These are phyloP conservation scores for Penicillium sp. DNA, from an alignment of 2,329 filamentous ascomycete species.

Conservation along the genomic window DNA sequence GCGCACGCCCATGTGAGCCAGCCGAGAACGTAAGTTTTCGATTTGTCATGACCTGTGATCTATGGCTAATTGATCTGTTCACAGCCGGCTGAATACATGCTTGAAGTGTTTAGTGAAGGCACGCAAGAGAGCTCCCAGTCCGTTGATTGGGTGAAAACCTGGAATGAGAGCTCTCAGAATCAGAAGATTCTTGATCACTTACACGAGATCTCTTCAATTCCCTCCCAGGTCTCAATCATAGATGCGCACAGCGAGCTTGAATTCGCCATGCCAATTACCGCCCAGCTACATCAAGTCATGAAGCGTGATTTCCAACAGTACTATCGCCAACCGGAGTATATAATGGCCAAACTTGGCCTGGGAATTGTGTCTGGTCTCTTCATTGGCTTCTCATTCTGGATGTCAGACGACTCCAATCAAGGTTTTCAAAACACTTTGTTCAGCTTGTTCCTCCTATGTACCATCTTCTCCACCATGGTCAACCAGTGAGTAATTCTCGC, in stretches of 20 bases:
- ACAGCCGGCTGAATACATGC: constrained; percentile 70
- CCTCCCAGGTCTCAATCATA: too few species aligned
- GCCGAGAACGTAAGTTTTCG: constrained; percentile 59
- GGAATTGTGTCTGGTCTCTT: constrained; percentile 65
- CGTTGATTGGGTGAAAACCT: constrained; percentile 63
- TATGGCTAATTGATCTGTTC: too few species aligned
- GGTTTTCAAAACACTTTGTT: constrained; percentile 85
- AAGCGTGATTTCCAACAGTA: constrained; percentile 80
- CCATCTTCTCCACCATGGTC: constrained; percentile 53
- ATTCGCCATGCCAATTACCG: constrained; percentile 70
- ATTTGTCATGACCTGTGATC: too few species aligned
- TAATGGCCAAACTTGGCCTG: constrained; percentile 74
- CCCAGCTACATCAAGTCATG: constrained; percentile 66
- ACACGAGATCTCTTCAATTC: too few species aligned
- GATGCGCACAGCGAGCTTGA: constrained; percentile 43
- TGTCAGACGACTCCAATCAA: constrained; percentile 68
- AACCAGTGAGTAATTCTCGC: constrained; percentile 37
- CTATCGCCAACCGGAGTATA: constrained; percentile 82
- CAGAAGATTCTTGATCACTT: constrained; percentile 51
- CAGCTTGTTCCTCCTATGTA: constrained; percentile 72
- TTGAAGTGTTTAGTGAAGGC: constrained; percentile 54
- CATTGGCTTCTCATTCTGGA: constrained; percentile 78
- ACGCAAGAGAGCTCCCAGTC: constrained; percentile 5
- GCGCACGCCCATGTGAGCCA: constrained; percentile 58
- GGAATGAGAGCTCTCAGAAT: constrained; percentile 61